These are phyloP conservation scores for Mimosa bimucronata DNA, from an alignment of 306 rosid genomes.

Conservation along the genomic window DNA sequence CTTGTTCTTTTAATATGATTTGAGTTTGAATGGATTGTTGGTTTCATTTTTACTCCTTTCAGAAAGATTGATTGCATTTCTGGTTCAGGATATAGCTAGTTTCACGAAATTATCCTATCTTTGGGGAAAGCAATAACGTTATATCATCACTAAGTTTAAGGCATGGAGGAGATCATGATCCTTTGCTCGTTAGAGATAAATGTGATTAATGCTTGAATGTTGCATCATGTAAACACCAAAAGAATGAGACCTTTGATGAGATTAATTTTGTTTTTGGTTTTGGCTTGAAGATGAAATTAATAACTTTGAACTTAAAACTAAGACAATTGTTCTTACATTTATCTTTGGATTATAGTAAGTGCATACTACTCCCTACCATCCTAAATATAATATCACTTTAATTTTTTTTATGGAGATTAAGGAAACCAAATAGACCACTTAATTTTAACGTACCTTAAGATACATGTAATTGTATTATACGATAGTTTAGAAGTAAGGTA, in stretches of 20 bases:
- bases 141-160: neutral
- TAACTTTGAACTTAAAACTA: neutral
- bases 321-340: neutral
- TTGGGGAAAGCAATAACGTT: neutral
- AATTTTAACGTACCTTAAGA: no score
- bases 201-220: neutral
- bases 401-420: no score
- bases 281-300: no score
- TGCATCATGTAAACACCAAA: neutral
- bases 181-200: neutral
- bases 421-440: no score
- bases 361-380: no score
- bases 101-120: conserved; percentile 4
- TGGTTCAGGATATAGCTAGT: neutral
- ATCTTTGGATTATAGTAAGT: neutral
- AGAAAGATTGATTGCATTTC: neutral
- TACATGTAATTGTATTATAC: no score
- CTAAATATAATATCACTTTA: no score
- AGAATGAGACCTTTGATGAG: neutral
- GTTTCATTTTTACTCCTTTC: neutral
- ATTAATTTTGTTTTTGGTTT: no score
- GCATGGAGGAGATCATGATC: neutral
- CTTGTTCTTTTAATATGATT: neutral
- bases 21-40: neutral
- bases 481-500: no score